Conservation (phyloP, 257 asterid genomes). For the Forsythia suspensa region DNA sequence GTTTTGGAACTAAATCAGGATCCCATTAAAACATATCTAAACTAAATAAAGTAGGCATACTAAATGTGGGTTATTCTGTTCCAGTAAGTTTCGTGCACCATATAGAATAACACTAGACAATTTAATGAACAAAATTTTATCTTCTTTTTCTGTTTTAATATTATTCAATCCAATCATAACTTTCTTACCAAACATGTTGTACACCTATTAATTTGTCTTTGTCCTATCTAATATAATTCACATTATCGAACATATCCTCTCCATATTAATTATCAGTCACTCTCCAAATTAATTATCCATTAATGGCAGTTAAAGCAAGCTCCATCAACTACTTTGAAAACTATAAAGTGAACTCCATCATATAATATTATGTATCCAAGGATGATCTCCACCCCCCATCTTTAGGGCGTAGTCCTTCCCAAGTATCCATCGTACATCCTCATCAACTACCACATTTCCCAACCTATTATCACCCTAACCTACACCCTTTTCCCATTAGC, state of each 20-base stretch:
- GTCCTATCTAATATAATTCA: too few species aligned
- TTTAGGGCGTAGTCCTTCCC: constrained; percentile 29
- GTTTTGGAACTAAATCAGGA: not conserved
- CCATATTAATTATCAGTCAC: not conserved
- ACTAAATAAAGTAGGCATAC: not conserved
- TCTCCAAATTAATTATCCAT: not conserved
- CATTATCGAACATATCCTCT: not conserved
- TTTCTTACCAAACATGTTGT: too few species aligned
- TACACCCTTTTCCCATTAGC: too few species aligned
- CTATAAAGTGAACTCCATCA: too few species aligned
- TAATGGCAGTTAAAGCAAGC: not conserved
- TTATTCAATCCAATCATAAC: not conserved
- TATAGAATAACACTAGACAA: not conserved
- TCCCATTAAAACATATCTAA: not conserved
- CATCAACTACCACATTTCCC: too few species aligned
- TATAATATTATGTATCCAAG: not conserved
- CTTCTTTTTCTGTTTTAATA: not conserved
- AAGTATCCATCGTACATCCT: constrained; percentile 18
- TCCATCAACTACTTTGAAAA: too few species aligned
- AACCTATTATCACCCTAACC: too few species aligned
- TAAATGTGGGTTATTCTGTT: not conserved
- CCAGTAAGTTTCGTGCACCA: not conserved
- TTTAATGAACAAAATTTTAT: not conserved
- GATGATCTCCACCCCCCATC: not conserved
- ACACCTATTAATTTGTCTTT: too few species aligned